Percentiles rank a stretch among this genome's conserved stretches.
Evolutionary conservation across 1,139 yeast genomes (phyloP).

Genomic region (Candida dubliniensis): DNA sequence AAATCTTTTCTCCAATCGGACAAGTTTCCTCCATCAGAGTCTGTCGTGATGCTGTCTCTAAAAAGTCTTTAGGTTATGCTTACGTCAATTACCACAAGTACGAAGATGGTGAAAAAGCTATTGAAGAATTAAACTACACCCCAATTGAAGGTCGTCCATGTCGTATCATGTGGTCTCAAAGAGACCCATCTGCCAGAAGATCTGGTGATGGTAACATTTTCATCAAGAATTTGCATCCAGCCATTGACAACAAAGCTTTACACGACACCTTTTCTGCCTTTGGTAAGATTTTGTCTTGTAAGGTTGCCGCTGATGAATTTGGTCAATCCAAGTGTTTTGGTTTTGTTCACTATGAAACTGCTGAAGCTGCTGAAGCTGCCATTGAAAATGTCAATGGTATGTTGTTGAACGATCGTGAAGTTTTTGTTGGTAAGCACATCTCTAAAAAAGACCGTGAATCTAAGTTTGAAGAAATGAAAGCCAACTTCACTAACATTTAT

Average conservation of each 20-base stretch:
- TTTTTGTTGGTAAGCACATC: constrained; percentile 92
- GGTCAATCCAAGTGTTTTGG: constrained; percentile 97
- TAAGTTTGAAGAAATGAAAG: constrained; percentile 87
- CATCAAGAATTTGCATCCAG: constrained; percentile 98
- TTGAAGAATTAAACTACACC: constrained; percentile 93
- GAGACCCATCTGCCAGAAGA: constrained; percentile 96
- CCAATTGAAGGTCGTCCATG: constrained; percentile 95
- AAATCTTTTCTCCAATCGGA: constrained; percentile 92
- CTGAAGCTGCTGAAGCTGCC: constrained; percentile 92
- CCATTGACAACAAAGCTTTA: constrained; percentile 97
- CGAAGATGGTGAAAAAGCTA: constrained; percentile 91
- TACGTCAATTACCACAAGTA: constrained; percentile 93
- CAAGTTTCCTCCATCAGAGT: constrained; percentile 97
- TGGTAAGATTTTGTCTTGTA: constrained; percentile 94
- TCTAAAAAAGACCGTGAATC: constrained; percentile 94
- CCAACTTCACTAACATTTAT: constrained; percentile 93
- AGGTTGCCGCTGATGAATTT: constrained; percentile 92
- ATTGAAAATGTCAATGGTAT: constrained; percentile 98
- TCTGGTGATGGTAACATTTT: constrained; percentile 96
- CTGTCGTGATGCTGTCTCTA: constrained; percentile 97
- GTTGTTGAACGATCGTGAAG: constrained; percentile 96
- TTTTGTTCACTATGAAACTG: constrained; percentile 93
- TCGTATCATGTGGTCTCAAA: constrained; percentile 99
- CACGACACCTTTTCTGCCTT: constrained; percentile 98
- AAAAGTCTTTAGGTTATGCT: constrained; percentile 97